Base-by-base conservation (phyloP, 306 rosid genomes). In the Vigna hirtella region DNA sequence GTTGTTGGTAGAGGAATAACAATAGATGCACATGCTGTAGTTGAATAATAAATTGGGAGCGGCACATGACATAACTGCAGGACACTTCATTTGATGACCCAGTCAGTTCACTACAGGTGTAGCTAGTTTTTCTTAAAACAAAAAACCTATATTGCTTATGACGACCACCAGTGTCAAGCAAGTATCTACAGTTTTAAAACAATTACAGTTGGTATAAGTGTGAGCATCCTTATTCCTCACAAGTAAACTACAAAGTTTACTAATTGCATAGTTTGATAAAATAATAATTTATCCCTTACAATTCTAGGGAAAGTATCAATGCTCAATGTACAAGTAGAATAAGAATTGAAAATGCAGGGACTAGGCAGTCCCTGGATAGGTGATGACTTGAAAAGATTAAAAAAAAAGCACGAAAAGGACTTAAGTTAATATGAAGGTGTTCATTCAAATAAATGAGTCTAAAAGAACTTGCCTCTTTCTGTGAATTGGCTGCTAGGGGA, bases 401-500 rank as follows among this genome's bases (percentile, higher is more conserved):
- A 26, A 26, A 56, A 80, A 71, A 76, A 8, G 28, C 50, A 74
- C 51, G 34, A 64, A 58, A 73, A 49, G 48, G 75, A 77, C 15
- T 20, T 43, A 79, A 50, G 49, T 56, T 62, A 74, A 77, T 26
- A 51, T 16, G 63, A 56, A 72, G 77, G 30, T 74, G 43, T 66
- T 68, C 51, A 58, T 80, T 78, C 59, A 56, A 3, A 34, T 65
- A 55, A 83, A 68, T 79, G 74, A 72, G 74, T 47, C 64, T 5
- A 65, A 53, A 79, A 81, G 70, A 48, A 56, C 95, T 92, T 89
- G 86, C 98, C 98, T 85, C 72, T 82, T 76, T 89, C 67, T 45
- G 20, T 52, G 75, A 92, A 95, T 89, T 93, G 98, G 85, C 84
- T 86, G 81, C 98, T 91, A 42, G 98, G 91, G 36, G 78, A 82